Evolutionary conservation across 1,284 basidiomycete species (phyloP).

Genomic region (Sanguinoderma infundibulare): DNA sequence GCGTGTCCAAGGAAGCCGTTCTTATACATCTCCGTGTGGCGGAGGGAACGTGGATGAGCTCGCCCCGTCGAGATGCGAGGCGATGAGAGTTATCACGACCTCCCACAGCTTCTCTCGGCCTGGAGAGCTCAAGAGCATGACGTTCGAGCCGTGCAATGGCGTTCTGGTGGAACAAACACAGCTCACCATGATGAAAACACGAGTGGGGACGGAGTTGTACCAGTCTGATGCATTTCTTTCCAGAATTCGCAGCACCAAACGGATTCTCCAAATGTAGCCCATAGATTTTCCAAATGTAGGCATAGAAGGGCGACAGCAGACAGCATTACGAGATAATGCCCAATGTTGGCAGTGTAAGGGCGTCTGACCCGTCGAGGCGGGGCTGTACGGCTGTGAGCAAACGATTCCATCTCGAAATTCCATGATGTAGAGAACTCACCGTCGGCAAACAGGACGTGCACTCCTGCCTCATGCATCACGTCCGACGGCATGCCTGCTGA

Average conservation of each 20-base stretch:
- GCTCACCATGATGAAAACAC: constrained; percentile 24
- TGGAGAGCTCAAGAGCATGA: constrained; percentile 9
- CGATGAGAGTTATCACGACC: constrained; percentile 17
- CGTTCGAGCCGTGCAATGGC: constrained; percentile 13
- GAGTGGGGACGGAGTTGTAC: constrained; percentile 20
- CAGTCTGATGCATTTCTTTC: constrained; percentile 14
- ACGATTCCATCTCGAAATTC: constrained; percentile 11
- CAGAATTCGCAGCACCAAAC: constrained; percentile 19
- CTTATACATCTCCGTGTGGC: constrained; percentile 14
- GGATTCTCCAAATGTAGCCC: constrained; percentile 8
- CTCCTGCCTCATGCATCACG: constrained; percentile 9
- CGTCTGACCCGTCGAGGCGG: not conserved
- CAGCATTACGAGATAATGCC: constrained; percentile 9
- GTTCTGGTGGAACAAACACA: constrained; percentile 23
- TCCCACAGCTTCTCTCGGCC: constrained; percentile 24
- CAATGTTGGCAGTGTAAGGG: constrained; percentile 14
- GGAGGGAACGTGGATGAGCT: constrained; percentile 19
- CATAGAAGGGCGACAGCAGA: not conserved
- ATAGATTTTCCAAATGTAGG: not conserved
- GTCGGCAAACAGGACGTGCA: not conserved
- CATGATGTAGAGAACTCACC: not conserved
- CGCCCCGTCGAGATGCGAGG: constrained; percentile 11
- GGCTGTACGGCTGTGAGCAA: constrained; percentile 12
- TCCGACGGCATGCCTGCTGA: constrained; percentile 11
- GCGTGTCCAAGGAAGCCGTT: not conserved